Percentiles rank a stretch among this genome's conserved stretches.
phyloP scores from a whole-genome alignment of 768 basidiomycete species.

The Russula foetens region DNA sequence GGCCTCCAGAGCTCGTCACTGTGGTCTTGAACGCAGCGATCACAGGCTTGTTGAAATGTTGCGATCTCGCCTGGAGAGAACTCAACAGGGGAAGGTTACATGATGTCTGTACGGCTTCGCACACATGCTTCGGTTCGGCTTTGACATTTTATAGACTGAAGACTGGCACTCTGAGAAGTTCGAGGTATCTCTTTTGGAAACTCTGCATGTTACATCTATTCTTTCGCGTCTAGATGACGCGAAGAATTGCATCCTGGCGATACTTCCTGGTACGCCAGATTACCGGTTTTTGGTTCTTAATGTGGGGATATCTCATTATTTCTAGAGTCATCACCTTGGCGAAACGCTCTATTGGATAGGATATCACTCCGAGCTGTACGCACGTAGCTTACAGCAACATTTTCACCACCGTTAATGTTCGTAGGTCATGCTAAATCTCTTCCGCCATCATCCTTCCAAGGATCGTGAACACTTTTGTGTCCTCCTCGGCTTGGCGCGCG shows the following conservation, averaged over 20 bases:
- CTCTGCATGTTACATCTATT: slow-evolving; percentile 45
- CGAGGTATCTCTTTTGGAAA: slow-evolving; percentile 68
- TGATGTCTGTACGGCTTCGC: slow-evolving; percentile 45
- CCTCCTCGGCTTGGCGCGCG: slow-evolving; percentile 35
- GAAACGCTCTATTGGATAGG: slow-evolving; percentile 11
- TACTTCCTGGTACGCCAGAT: slow-evolving; percentile 9
- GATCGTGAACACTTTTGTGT: slow-evolving; percentile 31
- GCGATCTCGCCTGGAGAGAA: slow-evolving; percentile 78
- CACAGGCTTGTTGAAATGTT: slow-evolving; percentile 67
- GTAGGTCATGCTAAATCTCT: slow-evolving; percentile 44
- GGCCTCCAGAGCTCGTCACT: slow-evolving; percentile 56
- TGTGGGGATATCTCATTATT: not conserved
- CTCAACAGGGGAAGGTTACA: slow-evolving; percentile 64
- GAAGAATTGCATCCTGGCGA: slow-evolving; percentile 44
- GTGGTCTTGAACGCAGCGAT: slow-evolving; percentile 60
- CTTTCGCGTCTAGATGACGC: slow-evolving; percentile 52
- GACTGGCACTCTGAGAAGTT: slow-evolving; percentile 90
- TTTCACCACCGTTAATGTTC: not conserved
- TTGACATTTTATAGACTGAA: slow-evolving; percentile 47
- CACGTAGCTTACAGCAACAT: not conserved
- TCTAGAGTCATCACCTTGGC: slow-evolving; percentile 16
- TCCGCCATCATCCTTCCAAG: slow-evolving; percentile 35
- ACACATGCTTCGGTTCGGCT: slow-evolving; percentile 7
- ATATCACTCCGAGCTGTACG: slow-evolving; percentile 17
- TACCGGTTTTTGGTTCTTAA: not conserved